Conservation (phyloP, 202 grass and related monocot genomes). For the Elaeis oleifera region DNA sequence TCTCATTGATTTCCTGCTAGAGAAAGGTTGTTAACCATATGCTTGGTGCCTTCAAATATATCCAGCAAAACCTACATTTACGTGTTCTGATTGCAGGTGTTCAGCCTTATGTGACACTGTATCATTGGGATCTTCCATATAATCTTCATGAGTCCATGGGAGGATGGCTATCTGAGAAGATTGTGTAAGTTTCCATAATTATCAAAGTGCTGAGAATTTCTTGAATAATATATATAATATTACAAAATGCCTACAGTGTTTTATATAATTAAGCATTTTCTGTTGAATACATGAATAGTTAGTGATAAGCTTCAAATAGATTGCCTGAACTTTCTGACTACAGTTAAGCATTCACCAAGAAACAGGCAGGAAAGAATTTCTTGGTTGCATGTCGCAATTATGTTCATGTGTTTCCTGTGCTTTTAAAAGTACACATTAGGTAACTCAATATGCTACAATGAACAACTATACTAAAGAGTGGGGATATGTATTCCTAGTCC, state of each 20-base stretch:
- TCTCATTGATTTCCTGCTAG: slow-evolving; percentile 82
- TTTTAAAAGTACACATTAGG: too few relatives aligned
- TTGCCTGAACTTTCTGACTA: too few relatives aligned
- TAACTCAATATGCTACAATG: too few relatives aligned
- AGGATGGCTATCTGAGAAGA: slow-evolving; percentile 90
- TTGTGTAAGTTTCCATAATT: slow-evolving; percentile 64
- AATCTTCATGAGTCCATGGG: slow-evolving; percentile 58
- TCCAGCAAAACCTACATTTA: slow-evolving; percentile 16
- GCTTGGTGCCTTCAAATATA: slow-evolving; percentile 16
- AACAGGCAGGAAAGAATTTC: too few relatives aligned
- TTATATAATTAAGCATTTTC: not conserved
- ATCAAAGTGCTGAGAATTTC: not conserved
- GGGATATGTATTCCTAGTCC: too few relatives aligned
- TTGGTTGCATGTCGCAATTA: too few relatives aligned
- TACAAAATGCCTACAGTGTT: not conserved
- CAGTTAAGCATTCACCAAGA: too few relatives aligned
- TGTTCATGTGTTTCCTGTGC: too few relatives aligned
- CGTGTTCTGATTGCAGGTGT: slow-evolving; percentile 46
- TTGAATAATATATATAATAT: too few relatives aligned
- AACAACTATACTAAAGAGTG: too few relatives aligned
- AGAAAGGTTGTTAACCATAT: slow-evolving; percentile 61
- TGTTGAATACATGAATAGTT: too few relatives aligned
- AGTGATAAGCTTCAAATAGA: too few relatives aligned
- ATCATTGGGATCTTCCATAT: slow-evolving; percentile 98
- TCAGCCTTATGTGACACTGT: slow-evolving; percentile 79